These are phyloP conservation scores for Solanum chiquidenum DNA, from an alignment of 257 asterid genomes.

Conservation along the genomic window DNA sequence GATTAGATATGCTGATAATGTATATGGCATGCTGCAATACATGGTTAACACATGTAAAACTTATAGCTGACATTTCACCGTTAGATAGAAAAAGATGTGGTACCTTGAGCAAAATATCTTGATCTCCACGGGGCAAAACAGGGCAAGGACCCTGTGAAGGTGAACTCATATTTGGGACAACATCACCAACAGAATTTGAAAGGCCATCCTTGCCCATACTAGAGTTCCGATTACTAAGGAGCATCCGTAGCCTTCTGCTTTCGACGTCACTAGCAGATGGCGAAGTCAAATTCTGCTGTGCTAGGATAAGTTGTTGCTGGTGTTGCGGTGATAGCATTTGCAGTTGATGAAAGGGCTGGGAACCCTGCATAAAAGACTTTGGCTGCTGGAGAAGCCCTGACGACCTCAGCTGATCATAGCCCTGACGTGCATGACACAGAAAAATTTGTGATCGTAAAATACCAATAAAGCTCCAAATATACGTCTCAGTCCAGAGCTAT, in stretches of 20 bases:
- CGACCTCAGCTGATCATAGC: slow-evolving; percentile 74
- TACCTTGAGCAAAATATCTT: slow-evolving; percentile 78
- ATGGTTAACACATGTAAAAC: background rate
- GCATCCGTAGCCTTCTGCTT: slow-evolving; percentile 88
- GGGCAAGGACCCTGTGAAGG: slow-evolving; percentile 75
- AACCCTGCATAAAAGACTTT: slow-evolving; percentile 82
- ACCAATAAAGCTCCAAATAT: background rate
- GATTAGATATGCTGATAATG: background rate
- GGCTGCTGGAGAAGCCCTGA: slow-evolving; percentile 92
- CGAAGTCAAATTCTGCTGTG: slow-evolving; percentile 81
- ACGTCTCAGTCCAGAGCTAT: background rate
- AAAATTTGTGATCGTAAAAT: background rate
- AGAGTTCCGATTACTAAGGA: slow-evolving; percentile 62
- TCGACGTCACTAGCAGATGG: slow-evolving; percentile 74
- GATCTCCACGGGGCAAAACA: slow-evolving; percentile 72
- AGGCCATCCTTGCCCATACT: slow-evolving; percentile 90
- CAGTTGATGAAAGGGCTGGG: slow-evolving; percentile 85
- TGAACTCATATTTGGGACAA: slow-evolving; percentile 67
- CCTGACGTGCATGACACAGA: slow-evolving; percentile 26
- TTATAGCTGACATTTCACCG: background rate
- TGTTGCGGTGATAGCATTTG: slow-evolving; percentile 96
- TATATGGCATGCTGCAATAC: background rate
- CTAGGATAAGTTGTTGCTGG: slow-evolving; percentile 91
- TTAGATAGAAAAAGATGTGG: background rate
- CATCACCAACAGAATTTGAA: slow-evolving; percentile 70